Base-by-base conservation (phyloP, 495 filamentous ascomycete genomes). In the Evansstolkia leycettana region DNA sequence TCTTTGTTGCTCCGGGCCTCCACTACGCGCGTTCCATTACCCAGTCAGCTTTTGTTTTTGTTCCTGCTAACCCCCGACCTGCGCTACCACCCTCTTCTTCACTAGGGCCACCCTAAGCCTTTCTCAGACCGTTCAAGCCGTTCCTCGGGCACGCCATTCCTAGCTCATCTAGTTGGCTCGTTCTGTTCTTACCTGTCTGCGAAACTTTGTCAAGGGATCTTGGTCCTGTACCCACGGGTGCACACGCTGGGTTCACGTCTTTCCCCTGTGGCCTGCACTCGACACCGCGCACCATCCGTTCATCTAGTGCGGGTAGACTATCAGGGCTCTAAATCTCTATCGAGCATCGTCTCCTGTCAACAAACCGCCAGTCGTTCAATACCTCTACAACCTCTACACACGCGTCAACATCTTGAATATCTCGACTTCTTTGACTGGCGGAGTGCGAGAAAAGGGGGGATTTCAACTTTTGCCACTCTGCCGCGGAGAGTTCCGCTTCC, bases 261-360 rank as follows among this genome's bases (percentile, higher is more conserved):
- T 40, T 40, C 45, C 42, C 40, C 40, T 36, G 38, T 33, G 33
- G 33, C 41, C 45, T 33, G 42, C 40, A 33, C 15, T 15, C n/a
- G 18, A 48, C 39, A 40, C 40, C n/a, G 36, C 47, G 48, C 45
- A 48, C 42, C 42, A 38, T 46, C 48, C 45, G 45, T 40, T 47
- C 55, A 49, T 51, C 46, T 50, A 48, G 52, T 48, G 55, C 59
- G 59, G 59, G 59, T 61, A 64, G 59, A 59, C 59, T 59, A 64
- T 55, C 48, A 45, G 48, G 52, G 57, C 59, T 63, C 47, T 51
- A 50, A 51, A 47, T 42, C 20, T 23, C 20, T 23, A 23, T n/a
- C 20, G 20, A 23, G 20, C 20, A 23, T 23, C 20, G 20, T 23
- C 20, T 23, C 5, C 20, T 23, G 20, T 23, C 20, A 23, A 23